Conservation (phyloP, 371 early-diverging fungal species). For the Mycotypha africana region DNA sequence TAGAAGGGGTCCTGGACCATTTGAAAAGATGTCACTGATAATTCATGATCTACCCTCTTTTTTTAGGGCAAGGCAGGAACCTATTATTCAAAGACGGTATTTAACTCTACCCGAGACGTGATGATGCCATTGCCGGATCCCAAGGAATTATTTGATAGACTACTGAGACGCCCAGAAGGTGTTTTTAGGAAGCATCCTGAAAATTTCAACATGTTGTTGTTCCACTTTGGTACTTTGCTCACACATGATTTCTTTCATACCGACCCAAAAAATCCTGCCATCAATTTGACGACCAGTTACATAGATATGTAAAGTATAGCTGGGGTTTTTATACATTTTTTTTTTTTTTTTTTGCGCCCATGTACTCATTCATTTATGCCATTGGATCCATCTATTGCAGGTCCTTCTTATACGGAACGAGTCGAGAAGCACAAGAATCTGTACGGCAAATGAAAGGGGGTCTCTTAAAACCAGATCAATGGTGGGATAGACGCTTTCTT, state of each 20-base stretch:
- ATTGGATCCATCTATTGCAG: too few relatives aligned
- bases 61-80: conserved; percentile 34
- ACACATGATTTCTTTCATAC: conserved; percentile 54
- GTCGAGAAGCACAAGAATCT: conserved; percentile 26
- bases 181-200: conserved; percentile 28
- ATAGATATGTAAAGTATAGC: conserved; percentile 42
- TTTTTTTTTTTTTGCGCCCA: background rate
- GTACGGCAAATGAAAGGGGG: conserved; percentile 38
- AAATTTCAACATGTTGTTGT: conserved; percentile 39
- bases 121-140: conserved; percentile 30
- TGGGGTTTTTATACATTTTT: too few relatives aligned
- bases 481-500: conserved; percentile 42
- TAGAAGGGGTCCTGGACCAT: too few relatives aligned
- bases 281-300: conserved; percentile 45
- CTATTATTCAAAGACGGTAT: conserved; percentile 38
- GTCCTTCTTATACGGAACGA: conserved; percentile 42
- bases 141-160: conserved; percentile 25
- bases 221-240: conserved; percentile 44
- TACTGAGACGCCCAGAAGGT: conserved; percentile 28
- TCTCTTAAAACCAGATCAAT: conserved; percentile 46
- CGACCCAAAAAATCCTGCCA: conserved; percentile 26
- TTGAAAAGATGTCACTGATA: too few relatives aligned
- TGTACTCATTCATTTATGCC: background rate
- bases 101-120: conserved; percentile 11
- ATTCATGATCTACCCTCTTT: too few relatives aligned